Evolutionary conservation across 176 grass and related monocot genomes (phyloP).

Genomic region (Microstegium vimineum): DNA sequence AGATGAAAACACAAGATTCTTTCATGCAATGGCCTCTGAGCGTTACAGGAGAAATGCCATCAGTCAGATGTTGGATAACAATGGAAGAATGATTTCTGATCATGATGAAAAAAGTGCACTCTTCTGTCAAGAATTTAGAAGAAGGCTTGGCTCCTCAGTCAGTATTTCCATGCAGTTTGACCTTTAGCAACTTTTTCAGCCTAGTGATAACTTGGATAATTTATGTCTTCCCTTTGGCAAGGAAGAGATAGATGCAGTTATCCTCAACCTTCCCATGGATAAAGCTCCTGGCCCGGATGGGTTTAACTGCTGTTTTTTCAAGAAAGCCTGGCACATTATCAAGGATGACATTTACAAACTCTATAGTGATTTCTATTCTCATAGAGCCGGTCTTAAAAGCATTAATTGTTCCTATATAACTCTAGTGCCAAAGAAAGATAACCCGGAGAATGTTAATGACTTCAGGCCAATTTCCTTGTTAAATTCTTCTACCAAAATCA

Average conservation of each 20-base stretch:
- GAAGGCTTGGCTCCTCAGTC: neutral
- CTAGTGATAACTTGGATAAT: too few relatives aligned
- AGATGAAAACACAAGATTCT: too few relatives aligned
- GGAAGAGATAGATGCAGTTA: neutral
- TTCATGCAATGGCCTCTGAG: neutral
- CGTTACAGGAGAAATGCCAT: neutral
- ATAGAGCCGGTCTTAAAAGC: neutral
- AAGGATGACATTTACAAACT: neutral
- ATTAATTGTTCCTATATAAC: neutral
- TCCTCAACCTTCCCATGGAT: neutral
- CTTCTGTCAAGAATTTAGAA: neutral
- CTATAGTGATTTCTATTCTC: neutral
- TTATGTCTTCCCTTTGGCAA: too few relatives aligned
- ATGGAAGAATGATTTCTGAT: too few relatives aligned
- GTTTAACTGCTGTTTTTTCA: neutral
- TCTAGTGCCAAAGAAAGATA: too few relatives aligned
- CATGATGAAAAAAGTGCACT: too few relatives aligned
- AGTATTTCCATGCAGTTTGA: neutral
- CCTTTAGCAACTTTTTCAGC: too few relatives aligned
- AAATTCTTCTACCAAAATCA: neutral
- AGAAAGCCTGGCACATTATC: too few relatives aligned
- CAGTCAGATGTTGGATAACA: fast-evolving
- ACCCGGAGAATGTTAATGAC: neutral
- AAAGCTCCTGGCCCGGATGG: neutral
- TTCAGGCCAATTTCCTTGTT: neutral